A percentile compares a stretch with the other conserved stretches of the same genome.
Evolutionary conservation across 495 filamentous ascomycete species (phyloP).

Genomic region (Talaromyces stipitatus): DNA sequence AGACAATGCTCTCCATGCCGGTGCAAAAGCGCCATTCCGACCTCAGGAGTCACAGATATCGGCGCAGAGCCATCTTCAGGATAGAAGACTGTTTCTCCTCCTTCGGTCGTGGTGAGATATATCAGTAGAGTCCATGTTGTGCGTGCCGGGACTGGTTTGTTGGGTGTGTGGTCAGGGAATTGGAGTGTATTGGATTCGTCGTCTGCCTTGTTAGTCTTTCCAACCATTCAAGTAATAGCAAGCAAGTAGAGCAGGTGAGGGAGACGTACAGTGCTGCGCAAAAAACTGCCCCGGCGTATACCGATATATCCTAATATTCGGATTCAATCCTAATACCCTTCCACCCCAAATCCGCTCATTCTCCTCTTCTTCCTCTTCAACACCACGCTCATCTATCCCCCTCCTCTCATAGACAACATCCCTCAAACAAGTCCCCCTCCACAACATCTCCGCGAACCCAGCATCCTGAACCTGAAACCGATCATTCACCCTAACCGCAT

Average conservation of each 20-base stretch:
- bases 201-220: conserved; percentile 39
- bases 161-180: conserved; percentile 37
- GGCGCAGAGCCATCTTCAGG: conserved; percentile 54
- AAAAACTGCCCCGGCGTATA: conserved; percentile 85
- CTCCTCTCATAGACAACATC: conserved; percentile 27
- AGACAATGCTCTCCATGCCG: conserved; percentile 85
- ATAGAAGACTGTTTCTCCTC: conserved; percentile 91
- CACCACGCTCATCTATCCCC: conserved; percentile 4
- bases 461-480: conserved; percentile 78
- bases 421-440: conserved; percentile 54
- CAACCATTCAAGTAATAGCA: too few relatives aligned
- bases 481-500: conserved; percentile 85
- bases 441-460: conserved; percentile 66
- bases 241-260: not conserved
- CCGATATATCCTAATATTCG: conserved; percentile 88
- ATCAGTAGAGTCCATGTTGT: conserved; percentile 92
- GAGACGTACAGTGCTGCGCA: conserved; percentile 69
- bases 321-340: conserved; percentile 75
- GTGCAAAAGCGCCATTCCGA: conserved; percentile 79
- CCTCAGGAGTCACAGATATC: conserved; percentile 63
- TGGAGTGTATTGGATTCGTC: conserved; percentile 69
- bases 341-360: conserved; percentile 61
- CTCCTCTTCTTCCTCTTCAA: conserved; percentile 7
- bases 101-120: conserved; percentile 73
- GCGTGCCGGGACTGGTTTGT: conserved; percentile 45